phyloP scores from a whole-genome alignment of 345 rosid species.

The Mangifera indica region DNA sequence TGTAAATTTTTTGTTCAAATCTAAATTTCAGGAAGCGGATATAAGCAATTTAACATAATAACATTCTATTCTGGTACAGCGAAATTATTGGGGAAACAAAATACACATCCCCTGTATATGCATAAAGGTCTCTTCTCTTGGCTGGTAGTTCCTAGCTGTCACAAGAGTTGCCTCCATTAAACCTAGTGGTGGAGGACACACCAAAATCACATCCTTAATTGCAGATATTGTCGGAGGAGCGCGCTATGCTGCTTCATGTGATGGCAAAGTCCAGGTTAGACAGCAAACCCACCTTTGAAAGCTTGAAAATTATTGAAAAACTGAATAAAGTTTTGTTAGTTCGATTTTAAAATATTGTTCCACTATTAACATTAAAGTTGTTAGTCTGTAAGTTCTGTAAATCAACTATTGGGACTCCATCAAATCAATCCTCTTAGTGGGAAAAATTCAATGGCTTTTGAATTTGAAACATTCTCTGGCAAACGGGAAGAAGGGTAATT shows the following conservation, averaged over 20 bases:
- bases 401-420: too few species aligned
- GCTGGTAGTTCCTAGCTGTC: constrained; percentile 49
- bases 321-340: not conserved
- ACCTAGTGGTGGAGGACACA: constrained; percentile 30
- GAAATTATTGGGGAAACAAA: constrained; percentile 55
- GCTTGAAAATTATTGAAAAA: not conserved
- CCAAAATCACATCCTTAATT: constrained; percentile 41
- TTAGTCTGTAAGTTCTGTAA: not conserved
- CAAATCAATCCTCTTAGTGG: too few species aligned
- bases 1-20: not conserved
- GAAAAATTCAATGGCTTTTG: too few species aligned
- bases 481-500: too few species aligned
- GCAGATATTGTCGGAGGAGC: constrained; percentile 43
- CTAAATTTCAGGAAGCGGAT: constrained; percentile 42
- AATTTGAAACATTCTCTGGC: too few species aligned
- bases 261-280: constrained; percentile 61
- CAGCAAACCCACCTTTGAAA: not conserved
- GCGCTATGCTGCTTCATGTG: constrained; percentile 55
- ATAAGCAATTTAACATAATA: constrained; percentile 31
- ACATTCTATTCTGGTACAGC: constrained; percentile 52
- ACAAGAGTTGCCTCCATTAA: constrained; percentile 38
- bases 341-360: not conserved
- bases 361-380: not conserved
- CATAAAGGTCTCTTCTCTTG: constrained; percentile 36
- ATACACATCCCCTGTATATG: constrained; percentile 35